phyloP scores from a whole-genome alignment of 2,329 filamentous ascomycete species.

The Fusarium gaditjirri region DNA sequence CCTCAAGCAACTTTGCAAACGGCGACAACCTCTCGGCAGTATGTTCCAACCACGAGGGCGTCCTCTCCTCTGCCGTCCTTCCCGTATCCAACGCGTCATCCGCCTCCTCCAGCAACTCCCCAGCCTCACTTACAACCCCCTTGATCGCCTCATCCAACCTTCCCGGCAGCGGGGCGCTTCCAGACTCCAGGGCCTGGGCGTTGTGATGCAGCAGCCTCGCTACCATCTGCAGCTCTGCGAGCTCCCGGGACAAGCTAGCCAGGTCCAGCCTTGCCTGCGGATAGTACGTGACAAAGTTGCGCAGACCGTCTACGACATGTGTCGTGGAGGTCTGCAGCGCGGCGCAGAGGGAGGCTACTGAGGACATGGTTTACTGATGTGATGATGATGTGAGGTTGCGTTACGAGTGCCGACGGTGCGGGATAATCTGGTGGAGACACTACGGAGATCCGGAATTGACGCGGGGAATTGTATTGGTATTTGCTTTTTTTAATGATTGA shows the following conservation, averaged over 20 bases:
- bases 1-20: constrained; percentile 33
- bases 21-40: constrained; percentile 38
- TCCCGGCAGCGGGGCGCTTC: constrained; percentile 15
- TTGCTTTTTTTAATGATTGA: background rate
- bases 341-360: constrained; percentile 34
- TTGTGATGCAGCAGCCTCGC: constrained; percentile 43
- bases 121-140: constrained; percentile 33
- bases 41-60: constrained; percentile 38
- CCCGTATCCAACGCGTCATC: constrained; percentile 36
- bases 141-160: constrained; percentile 26
- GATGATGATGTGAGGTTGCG: constrained; percentile 16
- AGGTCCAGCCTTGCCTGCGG: constrained; percentile 42
- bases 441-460: constrained; percentile 14
- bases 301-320: constrained; percentile 34
- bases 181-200: constrained; percentile 29
- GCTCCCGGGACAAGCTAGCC: constrained; percentile 41
- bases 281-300: constrained; percentile 39
- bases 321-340: constrained; percentile 36
- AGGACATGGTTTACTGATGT: background rate
- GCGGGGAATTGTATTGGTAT: background rate
- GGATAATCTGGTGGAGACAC: constrained; percentile 30
- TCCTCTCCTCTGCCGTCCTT: constrained; percentile 21
- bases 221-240: constrained; percentile 42
- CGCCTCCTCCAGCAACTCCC: constrained; percentile 35
- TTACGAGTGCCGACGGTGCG: background rate